These are phyloP conservation scores for Cercospora citrullina DNA, from an alignment of 2,329 filamentous ascomycete genomes.

Conservation along the genomic window DNA sequence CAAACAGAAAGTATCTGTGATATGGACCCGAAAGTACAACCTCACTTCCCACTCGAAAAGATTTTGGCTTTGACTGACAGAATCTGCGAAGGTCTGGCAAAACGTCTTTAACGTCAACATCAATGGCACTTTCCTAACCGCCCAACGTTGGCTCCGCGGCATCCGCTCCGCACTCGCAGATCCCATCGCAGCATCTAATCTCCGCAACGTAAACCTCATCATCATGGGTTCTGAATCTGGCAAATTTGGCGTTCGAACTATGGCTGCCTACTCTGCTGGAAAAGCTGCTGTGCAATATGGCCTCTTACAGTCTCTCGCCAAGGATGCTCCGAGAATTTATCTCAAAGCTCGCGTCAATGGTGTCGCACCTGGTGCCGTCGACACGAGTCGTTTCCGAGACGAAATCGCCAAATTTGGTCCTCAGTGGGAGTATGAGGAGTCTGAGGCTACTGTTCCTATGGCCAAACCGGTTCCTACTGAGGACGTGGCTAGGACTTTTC, in stretches of 20 bases:
- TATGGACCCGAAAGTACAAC: slow-evolving; percentile 38
- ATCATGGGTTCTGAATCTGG: slow-evolving; percentile 51
- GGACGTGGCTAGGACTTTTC: slow-evolving; percentile 47
- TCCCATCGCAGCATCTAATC: slow-evolving; percentile 5
- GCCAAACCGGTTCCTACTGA: slow-evolving; percentile 42
- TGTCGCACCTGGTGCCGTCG: slow-evolving; percentile 50
- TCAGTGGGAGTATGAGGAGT: slow-evolving; percentile 45
- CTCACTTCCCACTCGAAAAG: background rate
- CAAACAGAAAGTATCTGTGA: slow-evolving; percentile 45
- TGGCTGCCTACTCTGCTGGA: slow-evolving; percentile 48
- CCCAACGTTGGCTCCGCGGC: slow-evolving; percentile 45
- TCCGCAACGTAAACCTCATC: slow-evolving; percentile 44
- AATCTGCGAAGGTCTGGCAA: slow-evolving; percentile 37
- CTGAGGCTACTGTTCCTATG: slow-evolving; percentile 47
- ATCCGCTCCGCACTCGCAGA: slow-evolving; percentile 35
- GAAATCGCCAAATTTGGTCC: slow-evolving; percentile 44
- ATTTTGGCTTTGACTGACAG: background rate
- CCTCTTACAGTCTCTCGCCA: slow-evolving; percentile 45
- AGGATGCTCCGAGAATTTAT: slow-evolving; percentile 44
- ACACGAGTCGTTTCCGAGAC: slow-evolving; percentile 46
- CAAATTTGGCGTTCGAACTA: slow-evolving; percentile 46
- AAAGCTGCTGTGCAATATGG: slow-evolving; percentile 51
- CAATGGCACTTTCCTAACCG: slow-evolving; percentile 47
- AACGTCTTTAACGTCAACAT: slow-evolving; percentile 48
- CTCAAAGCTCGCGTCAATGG: slow-evolving; percentile 47